A percentile compares a stretch with the other conserved stretches of the same genome.
Conservation (phyloP, 148 eudicot genomes). For the Rheum nobile region DNA sequence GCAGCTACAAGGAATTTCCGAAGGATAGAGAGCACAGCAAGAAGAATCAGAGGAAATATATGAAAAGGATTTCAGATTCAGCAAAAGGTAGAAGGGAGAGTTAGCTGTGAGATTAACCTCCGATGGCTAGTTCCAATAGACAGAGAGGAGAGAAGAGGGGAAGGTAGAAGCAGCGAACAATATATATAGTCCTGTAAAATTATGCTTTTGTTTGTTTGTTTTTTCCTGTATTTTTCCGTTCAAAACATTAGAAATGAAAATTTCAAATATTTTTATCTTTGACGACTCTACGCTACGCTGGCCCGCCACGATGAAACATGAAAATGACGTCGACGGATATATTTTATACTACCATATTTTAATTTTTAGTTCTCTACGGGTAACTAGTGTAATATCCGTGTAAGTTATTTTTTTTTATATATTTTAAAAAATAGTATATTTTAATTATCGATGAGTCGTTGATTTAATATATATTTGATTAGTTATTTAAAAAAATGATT, state of each 20-base stretch:
- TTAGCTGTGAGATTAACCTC: not conserved
- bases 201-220: not conserved
- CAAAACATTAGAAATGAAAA: not conserved
- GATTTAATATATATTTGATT: too few species aligned
- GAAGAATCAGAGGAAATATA: not conserved
- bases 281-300: not conserved
- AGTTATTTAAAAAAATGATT: too few species aligned
- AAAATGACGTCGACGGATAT: not conserved
- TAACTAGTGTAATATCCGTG: too few species aligned
- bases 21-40: not conserved
- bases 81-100: not conserved
- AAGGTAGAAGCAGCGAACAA: not conserved
- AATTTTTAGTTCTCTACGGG: too few species aligned
- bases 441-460: too few species aligned
- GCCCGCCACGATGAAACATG: not conserved
- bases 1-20: not conserved
- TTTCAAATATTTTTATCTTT: not conserved
- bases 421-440: too few species aligned
- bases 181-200: not conserved
- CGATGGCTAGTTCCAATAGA: slow-evolving; percentile 1
- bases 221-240: not conserved
- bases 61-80: not conserved
- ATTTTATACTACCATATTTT: not conserved
- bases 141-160: not conserved
- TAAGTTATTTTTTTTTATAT: too few species aligned